These are phyloP conservation scores for Roridomyces roridus DNA, from an alignment of 768 basidiomycete species.

Conservation along the genomic window DNA sequence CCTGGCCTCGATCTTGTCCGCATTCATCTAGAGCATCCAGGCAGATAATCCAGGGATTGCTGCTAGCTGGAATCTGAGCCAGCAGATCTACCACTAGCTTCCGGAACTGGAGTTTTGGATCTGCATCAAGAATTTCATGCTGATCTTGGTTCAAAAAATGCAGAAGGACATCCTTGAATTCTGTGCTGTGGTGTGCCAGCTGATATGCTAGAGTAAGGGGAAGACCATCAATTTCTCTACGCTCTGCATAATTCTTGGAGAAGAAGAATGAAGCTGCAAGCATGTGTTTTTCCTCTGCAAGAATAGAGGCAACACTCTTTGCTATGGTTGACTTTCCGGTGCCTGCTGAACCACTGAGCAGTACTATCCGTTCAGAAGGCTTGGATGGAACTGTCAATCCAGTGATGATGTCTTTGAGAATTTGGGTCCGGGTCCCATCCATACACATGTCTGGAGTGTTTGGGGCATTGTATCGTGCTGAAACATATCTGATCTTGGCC, in stretches of 20 bases:
- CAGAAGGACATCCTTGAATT: not conserved
- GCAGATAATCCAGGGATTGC: not conserved
- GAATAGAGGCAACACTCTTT: conserved; percentile 1
- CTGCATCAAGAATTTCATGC: not conserved
- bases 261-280: conserved; percentile 15
- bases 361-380: not conserved
- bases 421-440: conserved; percentile 3
- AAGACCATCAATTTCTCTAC: not conserved
- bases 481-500: not conserved
- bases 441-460: not conserved
- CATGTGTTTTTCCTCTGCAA: not conserved
- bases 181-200: not conserved
- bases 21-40: conserved; percentile 9
- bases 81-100: conserved; percentile 3
- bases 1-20: not conserved
- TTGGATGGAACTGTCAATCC: not conserved
- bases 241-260: not conserved
- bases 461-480: conserved; percentile 4
- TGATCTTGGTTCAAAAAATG: not conserved
- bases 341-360: conserved; percentile 7
- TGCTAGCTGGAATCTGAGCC: not conserved
- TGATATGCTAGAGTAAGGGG: conserved; percentile 2
- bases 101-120: not conserved
- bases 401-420: not conserved
- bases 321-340: conserved; percentile 15